Evolutionary conservation across 306 rosid species (phyloP).

Genomic region (Glycine latifolia): DNA sequence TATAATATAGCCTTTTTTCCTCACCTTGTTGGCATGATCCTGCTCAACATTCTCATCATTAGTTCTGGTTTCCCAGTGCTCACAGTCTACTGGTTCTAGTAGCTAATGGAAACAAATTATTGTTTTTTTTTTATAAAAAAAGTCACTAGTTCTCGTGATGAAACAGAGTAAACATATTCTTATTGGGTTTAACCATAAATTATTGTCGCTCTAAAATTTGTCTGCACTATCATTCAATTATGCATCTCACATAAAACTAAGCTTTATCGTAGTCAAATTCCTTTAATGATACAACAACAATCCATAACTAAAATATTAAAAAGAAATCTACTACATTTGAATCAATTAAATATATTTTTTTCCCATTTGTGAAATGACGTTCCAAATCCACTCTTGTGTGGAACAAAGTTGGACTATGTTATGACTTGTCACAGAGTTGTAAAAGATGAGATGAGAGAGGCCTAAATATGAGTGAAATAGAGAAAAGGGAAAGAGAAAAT

Average conservation of each 20-base stretch:
- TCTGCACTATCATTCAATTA: background rate
- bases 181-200: background rate
- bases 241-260: background rate
- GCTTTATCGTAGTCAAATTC: background rate
- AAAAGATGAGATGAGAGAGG: conserved; percentile 38
- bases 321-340: background rate
- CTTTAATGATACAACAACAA: background rate
- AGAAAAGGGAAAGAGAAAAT: conserved; percentile 22
- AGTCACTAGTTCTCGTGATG: background rate
- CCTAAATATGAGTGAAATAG: conserved; percentile 45
- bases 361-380: background rate
- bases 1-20: conserved; percentile 30
- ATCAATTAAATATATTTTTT: background rate
- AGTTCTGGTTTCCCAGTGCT: conserved; percentile 15
- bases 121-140: background rate
- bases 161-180: background rate
- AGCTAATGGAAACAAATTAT: background rate
- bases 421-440: conserved; percentile 21
- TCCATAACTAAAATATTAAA: background rate
- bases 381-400: background rate
- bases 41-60: conserved; percentile 41
- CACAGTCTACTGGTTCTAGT: background rate
- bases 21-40: conserved; percentile 40
- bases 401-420: conserved; percentile 18
- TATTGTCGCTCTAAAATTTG: background rate